Evolutionary conservation across 2,329 filamentous ascomycete genomes (phyloP).

Genomic region (Penicillium verrucosum): DNA sequence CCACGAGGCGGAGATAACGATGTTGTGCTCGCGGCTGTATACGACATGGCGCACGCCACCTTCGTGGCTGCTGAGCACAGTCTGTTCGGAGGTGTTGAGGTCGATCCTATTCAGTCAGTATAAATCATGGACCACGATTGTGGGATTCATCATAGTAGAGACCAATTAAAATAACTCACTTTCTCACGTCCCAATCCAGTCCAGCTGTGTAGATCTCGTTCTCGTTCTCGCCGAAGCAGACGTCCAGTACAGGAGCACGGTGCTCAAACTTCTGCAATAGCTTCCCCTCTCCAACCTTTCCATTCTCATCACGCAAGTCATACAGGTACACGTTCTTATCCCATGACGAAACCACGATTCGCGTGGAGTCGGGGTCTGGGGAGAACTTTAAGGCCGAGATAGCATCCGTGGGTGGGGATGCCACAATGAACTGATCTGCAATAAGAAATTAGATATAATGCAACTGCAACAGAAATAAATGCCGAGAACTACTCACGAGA

Average conservation of each 20-base stretch:
- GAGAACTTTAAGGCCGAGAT: conserved; percentile 86
- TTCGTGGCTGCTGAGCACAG: conserved; percentile 71
- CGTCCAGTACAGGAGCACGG: conserved; percentile 80
- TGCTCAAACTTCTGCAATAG: conserved; percentile 74
- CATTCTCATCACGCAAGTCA: conserved; percentile 60
- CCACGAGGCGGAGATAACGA: conserved; percentile 90
- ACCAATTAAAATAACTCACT: conserved; percentile 46
- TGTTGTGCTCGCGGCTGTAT: conserved; percentile 70
- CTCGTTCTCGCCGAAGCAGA: conserved; percentile 82
- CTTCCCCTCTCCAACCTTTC: conserved; percentile 56
- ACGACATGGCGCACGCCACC: conserved; percentile 79
- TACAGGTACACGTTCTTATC: conserved; percentile 90
- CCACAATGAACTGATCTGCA: conserved; percentile 73
- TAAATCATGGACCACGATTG: conserved; percentile 47
- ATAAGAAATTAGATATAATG: neutral
- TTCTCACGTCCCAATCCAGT: conserved; percentile 80
- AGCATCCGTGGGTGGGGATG: conserved; percentile 77
- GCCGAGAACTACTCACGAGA: conserved; percentile 38
- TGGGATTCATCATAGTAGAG: conserved; percentile 54
- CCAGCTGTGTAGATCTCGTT: conserved; percentile 82
- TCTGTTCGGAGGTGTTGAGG: conserved; percentile 68
- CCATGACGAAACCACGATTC: conserved; percentile 90
- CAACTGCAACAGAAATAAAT: neutral
- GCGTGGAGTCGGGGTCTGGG: conserved; percentile 67
- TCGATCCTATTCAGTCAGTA: conserved; percentile 55